phyloP scores from a whole-genome alignment of 2,329 filamentous ascomycete genomes.

The Byssoonygena ceratinophila region DNA sequence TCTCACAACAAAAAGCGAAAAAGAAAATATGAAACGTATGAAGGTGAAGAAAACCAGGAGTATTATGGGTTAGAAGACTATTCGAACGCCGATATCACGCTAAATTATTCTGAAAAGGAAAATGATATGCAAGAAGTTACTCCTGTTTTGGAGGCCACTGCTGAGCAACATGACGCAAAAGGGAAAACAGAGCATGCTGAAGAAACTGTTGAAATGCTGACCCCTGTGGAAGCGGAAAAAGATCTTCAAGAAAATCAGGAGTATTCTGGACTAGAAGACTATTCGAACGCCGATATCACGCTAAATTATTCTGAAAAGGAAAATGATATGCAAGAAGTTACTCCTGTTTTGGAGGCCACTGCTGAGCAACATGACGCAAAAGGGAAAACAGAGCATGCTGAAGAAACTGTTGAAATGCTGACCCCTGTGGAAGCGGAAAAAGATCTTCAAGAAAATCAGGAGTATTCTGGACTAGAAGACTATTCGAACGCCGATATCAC shows the following conservation, averaged over 20 bases:
- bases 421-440: constrained; percentile 23
- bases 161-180: neutral
- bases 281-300: constrained; percentile 5
- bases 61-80: neutral
- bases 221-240: constrained; percentile 23
- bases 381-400: neutral
- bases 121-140: neutral
- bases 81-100: constrained; percentile 3
- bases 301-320: constrained; percentile 12
- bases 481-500: constrained; percentile 5
- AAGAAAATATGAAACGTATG: constrained; percentile 40
- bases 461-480: neutral
- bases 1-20: constrained; percentile 37
- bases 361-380: neutral
- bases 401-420: neutral
- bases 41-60: constrained; percentile 13
- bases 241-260: neutral
- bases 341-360: neutral
- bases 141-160: neutral
- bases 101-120: constrained; percentile 12
- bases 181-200: neutral
- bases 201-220: neutral
- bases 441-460: neutral
- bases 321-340: neutral
- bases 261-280: neutral